phyloP scores from a whole-genome alignment of 257 asterid genomes.

The Solanum pennellii region DNA sequence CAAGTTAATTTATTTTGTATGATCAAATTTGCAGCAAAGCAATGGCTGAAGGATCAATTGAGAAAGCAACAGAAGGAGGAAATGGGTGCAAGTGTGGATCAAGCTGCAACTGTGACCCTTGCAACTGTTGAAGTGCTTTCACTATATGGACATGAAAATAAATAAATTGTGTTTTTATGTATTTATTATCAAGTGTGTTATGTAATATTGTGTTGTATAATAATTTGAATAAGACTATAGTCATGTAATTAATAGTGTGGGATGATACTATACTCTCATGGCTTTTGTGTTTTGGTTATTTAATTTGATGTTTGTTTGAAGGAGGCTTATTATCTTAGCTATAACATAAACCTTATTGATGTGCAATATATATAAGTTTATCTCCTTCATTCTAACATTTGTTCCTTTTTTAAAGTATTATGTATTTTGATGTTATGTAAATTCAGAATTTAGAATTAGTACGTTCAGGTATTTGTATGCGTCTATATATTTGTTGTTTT shows the following conservation, averaged over 20 bases:
- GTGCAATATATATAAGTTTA: neutral
- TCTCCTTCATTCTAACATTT: neutral
- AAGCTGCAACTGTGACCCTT: constrained; percentile 37
- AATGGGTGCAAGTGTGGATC: constrained; percentile 42
- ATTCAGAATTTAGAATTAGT: neutral
- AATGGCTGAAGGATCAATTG: constrained; percentile 14
- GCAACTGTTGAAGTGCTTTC: constrained; percentile 9
- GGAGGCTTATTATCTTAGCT: neutral
- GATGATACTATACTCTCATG: neutral
- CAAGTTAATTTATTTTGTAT: neutral
- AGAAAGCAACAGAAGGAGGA: constrained; percentile 32
- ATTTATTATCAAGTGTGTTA: neutral
- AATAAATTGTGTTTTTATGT: neutral
- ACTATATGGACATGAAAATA: neutral
- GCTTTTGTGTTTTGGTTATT: neutral
- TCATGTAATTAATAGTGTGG: neutral
- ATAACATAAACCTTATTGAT: neutral
- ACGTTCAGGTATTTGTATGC: neutral
- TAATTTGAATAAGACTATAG: neutral
- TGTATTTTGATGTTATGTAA: neutral
- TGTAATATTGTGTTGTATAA: neutral
- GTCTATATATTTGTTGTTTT: no score
- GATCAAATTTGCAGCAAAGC: neutral
- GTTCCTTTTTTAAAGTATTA: neutral
- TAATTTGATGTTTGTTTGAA: neutral